Base-by-base conservation (phyloP, 2,329 filamentous ascomycete genomes). In the Drechslera avenae region DNA sequence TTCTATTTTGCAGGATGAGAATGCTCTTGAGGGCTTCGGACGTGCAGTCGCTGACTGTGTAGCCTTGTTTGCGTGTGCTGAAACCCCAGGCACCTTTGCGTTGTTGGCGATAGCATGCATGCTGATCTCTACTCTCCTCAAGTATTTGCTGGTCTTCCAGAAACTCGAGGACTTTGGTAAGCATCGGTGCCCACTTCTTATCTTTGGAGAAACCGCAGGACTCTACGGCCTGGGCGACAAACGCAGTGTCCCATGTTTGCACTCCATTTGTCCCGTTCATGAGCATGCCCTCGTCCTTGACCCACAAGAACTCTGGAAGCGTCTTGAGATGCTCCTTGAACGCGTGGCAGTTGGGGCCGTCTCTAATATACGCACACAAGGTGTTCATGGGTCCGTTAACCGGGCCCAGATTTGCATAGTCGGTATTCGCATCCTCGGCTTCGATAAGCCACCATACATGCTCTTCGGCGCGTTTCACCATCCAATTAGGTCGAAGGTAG, bases 241-340 rank as follows among this genome's bases (percentile, higher is more conserved):
- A 97, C 0, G 91, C 83, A 0, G 94, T 99, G 69, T 99, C 94
- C 94, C 94, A 99, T 58, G 86, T 89, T 73, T 99, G 94, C 1
- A 97, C 92, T n/a, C 94, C 94, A 62, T 99, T 97, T 7, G 94
- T 99, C 31, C 94, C 94, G 64, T 97, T 97, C 75, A 88, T 88
- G 39, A 97, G 81, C 90, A 99, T 91, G 5, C 94, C 94, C 69
- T 97, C 92, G 28, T 86, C 74, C 57, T 95, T 96, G 41, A 99
- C 81, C 92, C 94, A 99, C 23, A 99, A 74, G 55, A 87, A 95
- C 65, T 99, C 94, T 35, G 90, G 82, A 10, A 96, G 74, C 3
- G 91, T 85, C 64, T 97, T 90, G 7, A 90, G 79, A 66, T 97
- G 93, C 33, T 88, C 83, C 40, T 83, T 82, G 21, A 96, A 86